Percentiles rank a stretch among this genome's conserved stretches.
phyloP scores from a whole-genome alignment of 2,329 filamentous ascomycete species.

The Aspergillus puulaauensis region DNA sequence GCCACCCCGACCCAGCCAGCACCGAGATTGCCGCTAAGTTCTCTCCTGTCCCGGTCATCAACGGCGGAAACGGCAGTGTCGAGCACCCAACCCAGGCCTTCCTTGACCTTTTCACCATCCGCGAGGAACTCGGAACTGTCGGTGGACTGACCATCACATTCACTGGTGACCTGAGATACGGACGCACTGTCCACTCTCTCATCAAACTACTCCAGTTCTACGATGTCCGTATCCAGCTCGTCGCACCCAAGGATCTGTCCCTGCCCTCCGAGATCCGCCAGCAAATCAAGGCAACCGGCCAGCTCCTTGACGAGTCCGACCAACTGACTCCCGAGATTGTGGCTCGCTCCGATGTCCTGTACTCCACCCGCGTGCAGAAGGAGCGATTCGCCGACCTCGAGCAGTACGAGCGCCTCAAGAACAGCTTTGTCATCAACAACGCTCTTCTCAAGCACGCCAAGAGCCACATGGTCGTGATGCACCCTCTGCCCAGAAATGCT shows the following conservation, averaged over 20 bases:
- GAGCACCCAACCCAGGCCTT: conserved; percentile 98
- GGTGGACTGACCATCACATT: conserved; percentile 96
- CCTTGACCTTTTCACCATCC: conserved; percentile 96
- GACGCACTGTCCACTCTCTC: conserved; percentile 91
- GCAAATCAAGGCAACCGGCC: conserved; percentile 69
- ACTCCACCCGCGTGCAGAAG: conserved; percentile 95
- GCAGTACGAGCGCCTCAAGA: conserved; percentile 84
- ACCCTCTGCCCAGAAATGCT: conserved; percentile 88
- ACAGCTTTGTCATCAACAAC: conserved; percentile 87
- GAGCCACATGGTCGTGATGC: conserved; percentile 89
- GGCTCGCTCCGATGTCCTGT: conserved; percentile 83
- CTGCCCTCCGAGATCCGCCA: conserved; percentile 75
- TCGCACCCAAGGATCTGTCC: conserved; percentile 74
- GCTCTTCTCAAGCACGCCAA: conserved; percentile 87
- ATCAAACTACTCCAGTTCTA: conserved; percentile 94
- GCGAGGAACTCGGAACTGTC: conserved; percentile 93
- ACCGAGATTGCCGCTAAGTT: conserved; percentile 82
- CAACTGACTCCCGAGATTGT: conserved; percentile 84
- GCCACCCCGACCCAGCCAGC: conserved; percentile 80
- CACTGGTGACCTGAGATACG: conserved; percentile 87
- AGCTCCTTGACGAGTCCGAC: conserved; percentile 73
- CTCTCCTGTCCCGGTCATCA: conserved; percentile 89
- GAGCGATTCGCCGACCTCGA: conserved; percentile 83
- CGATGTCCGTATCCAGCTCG: conserved; percentile 89
- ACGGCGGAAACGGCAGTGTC: conserved; percentile 91